Evolutionary conservation across 768 basidiomycete genomes (phyloP).

Genomic region (Suillus ampliporus): DNA sequence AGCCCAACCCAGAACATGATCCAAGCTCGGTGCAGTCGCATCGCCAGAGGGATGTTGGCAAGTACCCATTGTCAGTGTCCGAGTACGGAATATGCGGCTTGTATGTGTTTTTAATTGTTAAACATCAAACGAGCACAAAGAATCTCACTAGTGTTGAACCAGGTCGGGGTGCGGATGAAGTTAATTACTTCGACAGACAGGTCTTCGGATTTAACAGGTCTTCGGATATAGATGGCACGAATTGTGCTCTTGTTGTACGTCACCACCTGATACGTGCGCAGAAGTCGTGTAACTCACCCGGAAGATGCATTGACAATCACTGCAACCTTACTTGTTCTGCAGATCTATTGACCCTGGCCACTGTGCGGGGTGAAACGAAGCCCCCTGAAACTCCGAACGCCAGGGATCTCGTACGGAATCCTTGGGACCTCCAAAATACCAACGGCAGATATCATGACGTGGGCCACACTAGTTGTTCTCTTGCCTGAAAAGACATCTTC

Average conservation of each 20-base stretch:
- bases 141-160: constrained; percentile 56
- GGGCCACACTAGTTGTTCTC: too few species aligned
- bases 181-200: constrained; percentile 60
- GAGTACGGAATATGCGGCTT: constrained; percentile 44
- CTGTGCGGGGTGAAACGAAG: constrained; percentile 56
- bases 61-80: constrained; percentile 55
- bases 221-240: too few species aligned
- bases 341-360: constrained; percentile 52
- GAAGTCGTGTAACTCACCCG: too few species aligned
- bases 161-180: constrained; percentile 65
- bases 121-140: neutral
- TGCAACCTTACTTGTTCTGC: too few species aligned
- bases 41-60: constrained; percentile 53
- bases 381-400: constrained; percentile 51
- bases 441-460: too few species aligned
- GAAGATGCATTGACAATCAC: too few species aligned
- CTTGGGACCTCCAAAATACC: too few species aligned
- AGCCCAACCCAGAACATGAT: constrained; percentile 54
- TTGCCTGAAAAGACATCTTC: too few species aligned
- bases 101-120: constrained; percentile 39
- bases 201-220: too few species aligned
- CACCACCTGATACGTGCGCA: too few species aligned
- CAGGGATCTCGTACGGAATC: constrained; percentile 40
- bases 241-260: too few species aligned
- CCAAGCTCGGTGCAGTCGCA: constrained; percentile 55